A percentile compares a stretch with the other conserved stretches of the same genome.
Evolutionary conservation across 2,329 filamentous ascomycete species (phyloP).

Genomic region (Didymella keratinophila): DNA sequence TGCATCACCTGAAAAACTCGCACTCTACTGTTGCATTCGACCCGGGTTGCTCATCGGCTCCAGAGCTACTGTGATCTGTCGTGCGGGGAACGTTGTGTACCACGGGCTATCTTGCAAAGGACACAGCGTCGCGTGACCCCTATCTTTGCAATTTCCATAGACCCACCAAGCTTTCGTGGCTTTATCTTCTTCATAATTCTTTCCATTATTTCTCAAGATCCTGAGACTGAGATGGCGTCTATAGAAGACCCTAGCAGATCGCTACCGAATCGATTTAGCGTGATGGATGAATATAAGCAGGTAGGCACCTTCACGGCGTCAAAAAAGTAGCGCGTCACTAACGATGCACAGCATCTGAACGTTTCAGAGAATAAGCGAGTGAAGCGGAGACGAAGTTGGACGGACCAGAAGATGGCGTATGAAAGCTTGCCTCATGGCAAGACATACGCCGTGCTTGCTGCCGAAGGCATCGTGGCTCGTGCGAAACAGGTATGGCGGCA

Average conservation of each 20-base stretch:
- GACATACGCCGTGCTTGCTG: slow-evolving; percentile 17
- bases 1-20: slow-evolving; percentile 12
- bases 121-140: neutral
- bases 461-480: slow-evolving; percentile 14
- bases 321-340: neutral
- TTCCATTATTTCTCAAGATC: neutral
- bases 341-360: slow-evolving; percentile 7
- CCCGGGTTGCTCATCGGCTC: slow-evolving; percentile 5
- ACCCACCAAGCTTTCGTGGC: neutral
- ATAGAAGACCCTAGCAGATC: slow-evolving; percentile 3
- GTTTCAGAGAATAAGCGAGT: slow-evolving; percentile 9
- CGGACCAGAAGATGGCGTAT: slow-evolving; percentile 17
- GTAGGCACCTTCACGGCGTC: neutral
- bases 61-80: neutral
- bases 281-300: slow-evolving; percentile 18
- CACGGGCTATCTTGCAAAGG: neutral
- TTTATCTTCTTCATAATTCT: neutral
- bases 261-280: slow-evolving; percentile 12
- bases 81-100: neutral
- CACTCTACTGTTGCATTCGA: neutral
- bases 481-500: slow-evolving; percentile 1
- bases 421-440: slow-evolving; percentile 16
- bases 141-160: neutral
- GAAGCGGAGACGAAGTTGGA: slow-evolving; percentile 15
- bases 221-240: neutral